Evolutionary conservation across 495 filamentous ascomycete genomes (phyloP).

Genomic region (Neurospora sp.): DNA sequence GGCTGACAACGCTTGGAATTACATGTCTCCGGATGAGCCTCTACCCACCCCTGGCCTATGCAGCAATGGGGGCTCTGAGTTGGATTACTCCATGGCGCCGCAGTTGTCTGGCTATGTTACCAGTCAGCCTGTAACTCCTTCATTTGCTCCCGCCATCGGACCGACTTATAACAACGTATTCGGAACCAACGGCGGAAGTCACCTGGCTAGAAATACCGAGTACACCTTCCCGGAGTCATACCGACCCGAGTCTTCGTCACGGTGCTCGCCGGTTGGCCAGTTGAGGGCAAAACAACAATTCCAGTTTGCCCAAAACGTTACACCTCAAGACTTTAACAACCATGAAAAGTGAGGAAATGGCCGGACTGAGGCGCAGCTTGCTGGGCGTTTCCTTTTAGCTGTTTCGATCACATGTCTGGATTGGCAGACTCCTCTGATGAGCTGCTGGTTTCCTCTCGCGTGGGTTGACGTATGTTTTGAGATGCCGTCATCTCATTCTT

Average conservation of each 20-base stretch:
- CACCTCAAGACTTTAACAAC: conserved; percentile 33
- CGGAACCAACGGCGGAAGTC: conserved; percentile 6
- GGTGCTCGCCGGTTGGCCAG: conserved; percentile 29
- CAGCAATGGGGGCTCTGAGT: conserved; percentile 30
- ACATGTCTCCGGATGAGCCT: conserved; percentile 29
- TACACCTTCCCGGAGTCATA: conserved; percentile 35
- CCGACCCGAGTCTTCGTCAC: conserved; percentile 27
- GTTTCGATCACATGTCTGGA: neutral
- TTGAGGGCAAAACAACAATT: conserved; percentile 31
- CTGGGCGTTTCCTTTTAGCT: neutral
- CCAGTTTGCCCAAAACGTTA: conserved; percentile 41
- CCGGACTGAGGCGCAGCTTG: neutral
- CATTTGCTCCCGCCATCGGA: conserved; percentile 28
- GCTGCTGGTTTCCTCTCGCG: neutral
- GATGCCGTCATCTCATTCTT: neutral
- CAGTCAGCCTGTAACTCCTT: conserved; percentile 33
- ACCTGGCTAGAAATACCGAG: conserved; percentile 23
- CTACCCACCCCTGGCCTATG: conserved; percentile 34
- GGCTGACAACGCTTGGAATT: conserved; percentile 21
- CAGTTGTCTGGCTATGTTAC: conserved; percentile 31
- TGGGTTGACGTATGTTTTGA: neutral
- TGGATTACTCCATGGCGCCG: conserved; percentile 28
- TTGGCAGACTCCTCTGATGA: neutral
- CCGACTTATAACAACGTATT: conserved; percentile 24
- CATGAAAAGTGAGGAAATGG: conserved; percentile 10